A percentile compares a stretch with the other conserved stretches of the same genome.
Conservation (phyloP, 73 alveolate species). For the Paramecium sexaurelia region DNA sequence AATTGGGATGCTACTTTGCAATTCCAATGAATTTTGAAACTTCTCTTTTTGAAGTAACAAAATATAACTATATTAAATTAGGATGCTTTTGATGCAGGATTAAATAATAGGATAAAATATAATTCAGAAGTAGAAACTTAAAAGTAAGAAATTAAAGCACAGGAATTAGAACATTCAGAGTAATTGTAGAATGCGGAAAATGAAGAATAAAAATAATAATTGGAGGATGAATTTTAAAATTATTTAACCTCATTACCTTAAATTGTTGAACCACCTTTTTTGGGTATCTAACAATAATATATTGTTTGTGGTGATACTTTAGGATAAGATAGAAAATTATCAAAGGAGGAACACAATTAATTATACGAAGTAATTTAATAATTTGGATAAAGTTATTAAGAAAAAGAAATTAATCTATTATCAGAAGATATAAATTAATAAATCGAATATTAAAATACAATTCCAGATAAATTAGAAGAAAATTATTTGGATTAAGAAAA, state of each 20-base stretch:
- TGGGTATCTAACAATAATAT: constrained; percentile 13
- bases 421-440: constrained; percentile 82
- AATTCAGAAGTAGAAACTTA: not conserved
- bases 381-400: constrained; percentile 79
- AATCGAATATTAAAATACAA: constrained; percentile 49
- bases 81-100: constrained; percentile 82
- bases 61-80: not conserved
- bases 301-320: constrained; percentile 91
- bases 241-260: constrained; percentile 80
- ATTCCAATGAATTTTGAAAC: constrained; percentile 81
- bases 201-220: constrained; percentile 72
- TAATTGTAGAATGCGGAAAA: constrained; percentile 65
- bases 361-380: constrained; percentile 71
- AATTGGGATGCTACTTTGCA: constrained; percentile 88
- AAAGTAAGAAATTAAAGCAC: not conserved
- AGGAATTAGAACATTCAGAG: constrained; percentile 67
- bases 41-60: constrained; percentile 74
- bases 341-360: constrained; percentile 74
- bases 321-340: constrained; percentile 91
- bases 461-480: constrained; percentile 75
- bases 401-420: constrained; percentile 77
- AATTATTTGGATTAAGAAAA: constrained; percentile 80
- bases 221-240: constrained; percentile 78
- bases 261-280: constrained; percentile 72
- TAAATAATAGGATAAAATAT: not conserved